Base-by-base conservation (phyloP, 345 rosid species). In the Arabis hirsuta region DNA sequence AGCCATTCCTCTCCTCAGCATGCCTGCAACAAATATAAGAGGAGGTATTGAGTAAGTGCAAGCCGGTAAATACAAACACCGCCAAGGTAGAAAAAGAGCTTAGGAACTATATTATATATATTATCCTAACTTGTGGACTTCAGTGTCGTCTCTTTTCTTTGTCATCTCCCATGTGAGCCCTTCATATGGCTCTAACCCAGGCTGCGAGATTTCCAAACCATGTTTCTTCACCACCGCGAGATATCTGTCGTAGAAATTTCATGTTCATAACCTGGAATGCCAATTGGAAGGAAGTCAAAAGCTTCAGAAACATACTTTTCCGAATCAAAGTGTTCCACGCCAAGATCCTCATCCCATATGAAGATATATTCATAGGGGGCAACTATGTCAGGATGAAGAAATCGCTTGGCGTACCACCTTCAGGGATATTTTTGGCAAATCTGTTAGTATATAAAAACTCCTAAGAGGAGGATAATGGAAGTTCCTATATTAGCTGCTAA, bases 351-450 rank as follows among this genome's bases (percentile, higher is more conserved):
- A 39, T 95, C 99, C 99, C 97, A 95, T 41, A 95, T 72, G 62
- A 95, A 95, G 54, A 95, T 86, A 78, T 95, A 91, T 9, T 95
- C 99, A 73, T 90, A 95, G 7, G 92, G 77, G 7, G 94, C 84
- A 67, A 91, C 85, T 69, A 95, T 83, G 76, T 88, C 93, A 3
- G 99, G 99, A 78, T 91, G 99, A 62, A 95, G 85, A 83, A 95
- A 91, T n/a, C 99, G 88, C 77, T 95, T 95, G 9, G 94, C 94
- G 46, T 84, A 91, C 99, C 99, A 95, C 98, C 99, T 91, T 72
- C 51, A 54, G 0, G 36, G 55, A 72, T 44, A 19, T 36, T 41
- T 22, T 13, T 42, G 51, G 68, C 34, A 70, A 77, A 46, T 51
- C 20, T 45, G 69, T 31, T 38, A 46, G 31, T 26, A 27, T 26